Evolutionary conservation across 1,139 yeast species (phyloP).

Genomic region (Geotrichum cucujoidarum): DNA sequence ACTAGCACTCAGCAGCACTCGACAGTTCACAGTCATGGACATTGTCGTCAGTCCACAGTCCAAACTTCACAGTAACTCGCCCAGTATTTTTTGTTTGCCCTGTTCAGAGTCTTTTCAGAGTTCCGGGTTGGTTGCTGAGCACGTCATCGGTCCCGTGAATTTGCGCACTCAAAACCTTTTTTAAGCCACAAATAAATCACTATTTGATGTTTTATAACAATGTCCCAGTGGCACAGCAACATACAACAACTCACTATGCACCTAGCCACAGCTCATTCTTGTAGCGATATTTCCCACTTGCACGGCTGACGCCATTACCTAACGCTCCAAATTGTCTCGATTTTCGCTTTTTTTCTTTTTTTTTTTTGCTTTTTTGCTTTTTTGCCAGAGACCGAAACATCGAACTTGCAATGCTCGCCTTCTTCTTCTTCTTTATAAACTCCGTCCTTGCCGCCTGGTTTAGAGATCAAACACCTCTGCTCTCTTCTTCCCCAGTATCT

Average conservation of each 20-base stretch:
- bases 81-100: too few species aligned
- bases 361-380: neutral
- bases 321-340: neutral
- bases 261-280: too few species aligned
- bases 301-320: neutral
- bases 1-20: too few species aligned
- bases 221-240: neutral
- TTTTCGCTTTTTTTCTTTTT: neutral
- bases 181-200: slow-evolving; percentile 3
- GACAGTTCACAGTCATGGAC: too few species aligned
- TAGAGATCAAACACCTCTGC: neutral
- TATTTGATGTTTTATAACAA: neutral
- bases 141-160: slow-evolving; percentile 3
- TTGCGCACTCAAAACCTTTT: neutral
- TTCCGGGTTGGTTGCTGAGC: too few species aligned
- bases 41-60: too few species aligned
- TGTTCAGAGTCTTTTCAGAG: too few species aligned
- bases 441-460: neutral
- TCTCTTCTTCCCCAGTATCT: neutral
- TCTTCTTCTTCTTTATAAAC: neutral
- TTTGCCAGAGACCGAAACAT: neutral
- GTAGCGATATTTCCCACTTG: neutral
- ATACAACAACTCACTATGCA: neutral
- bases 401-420: neutral
- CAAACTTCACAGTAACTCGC: too few species aligned